These are phyloP conservation scores for Colletotrichum gloeosporioides DNA, from an alignment of 2,329 filamentous ascomycete genomes.

Conservation along the genomic window DNA sequence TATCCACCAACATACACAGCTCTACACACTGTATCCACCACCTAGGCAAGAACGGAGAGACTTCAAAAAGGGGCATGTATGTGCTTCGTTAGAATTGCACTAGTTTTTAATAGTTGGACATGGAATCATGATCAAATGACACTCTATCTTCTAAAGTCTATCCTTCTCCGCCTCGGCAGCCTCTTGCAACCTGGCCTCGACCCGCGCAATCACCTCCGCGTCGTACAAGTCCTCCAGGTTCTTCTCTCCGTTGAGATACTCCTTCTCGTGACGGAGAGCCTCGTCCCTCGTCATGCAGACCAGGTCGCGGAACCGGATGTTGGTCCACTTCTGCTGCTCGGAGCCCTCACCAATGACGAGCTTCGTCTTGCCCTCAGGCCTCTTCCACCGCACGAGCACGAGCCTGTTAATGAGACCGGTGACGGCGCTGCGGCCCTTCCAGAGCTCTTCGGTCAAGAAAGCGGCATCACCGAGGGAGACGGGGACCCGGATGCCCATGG, in stretches of 20 bases:
- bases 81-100: neutral
- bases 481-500: slow-evolving; percentile 78
- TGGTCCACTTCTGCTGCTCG: slow-evolving; percentile 80
- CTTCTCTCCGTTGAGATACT: slow-evolving; percentile 75
- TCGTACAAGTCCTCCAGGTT: slow-evolving; percentile 77
- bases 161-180: slow-evolving; percentile 66
- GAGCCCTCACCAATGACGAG: slow-evolving; percentile 66
- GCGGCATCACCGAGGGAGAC: slow-evolving; percentile 81
- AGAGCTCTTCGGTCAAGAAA: slow-evolving; percentile 91
- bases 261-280: slow-evolving; percentile 77
- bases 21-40: neutral
- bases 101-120: neutral
- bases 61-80: neutral
- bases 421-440: slow-evolving; percentile 79
- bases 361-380: slow-evolving; percentile 64
- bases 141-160: slow-evolving; percentile 30
- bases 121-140: neutral
- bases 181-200: slow-evolving; percentile 72
- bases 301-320: slow-evolving; percentile 71
- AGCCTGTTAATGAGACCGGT: slow-evolving; percentile 83
- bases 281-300: slow-evolving; percentile 96
- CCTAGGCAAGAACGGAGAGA: neutral
- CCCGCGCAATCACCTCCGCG: slow-evolving; percentile 66
- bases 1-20: fast-evolving
- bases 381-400: slow-evolving; percentile 80